Evolutionary conservation across 2,329 filamentous ascomycete species (phyloP).

Genomic region (Harringtonia aguacate): DNA sequence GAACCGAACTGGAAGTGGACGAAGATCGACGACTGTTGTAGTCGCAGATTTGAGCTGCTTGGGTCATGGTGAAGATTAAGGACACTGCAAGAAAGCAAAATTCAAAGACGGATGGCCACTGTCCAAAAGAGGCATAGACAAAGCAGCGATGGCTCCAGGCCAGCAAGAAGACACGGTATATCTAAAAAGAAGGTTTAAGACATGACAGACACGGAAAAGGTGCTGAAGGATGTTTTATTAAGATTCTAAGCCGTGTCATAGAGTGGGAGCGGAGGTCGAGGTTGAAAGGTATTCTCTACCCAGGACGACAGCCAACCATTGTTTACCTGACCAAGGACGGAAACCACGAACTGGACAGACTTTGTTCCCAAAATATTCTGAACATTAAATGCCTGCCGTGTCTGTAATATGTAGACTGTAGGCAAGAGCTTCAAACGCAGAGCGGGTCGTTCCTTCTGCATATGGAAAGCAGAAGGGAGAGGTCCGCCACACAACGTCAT

Average conservation of each 20-base stretch:
- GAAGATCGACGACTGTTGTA: not conserved
- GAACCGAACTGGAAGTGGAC: constrained; percentile 3
- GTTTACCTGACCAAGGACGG: not conserved
- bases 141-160: not conserved
- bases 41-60: not conserved
- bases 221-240: constrained; percentile 1
- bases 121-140: too few species aligned
- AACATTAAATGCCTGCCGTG: too few species aligned
- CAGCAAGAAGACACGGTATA: not conserved
- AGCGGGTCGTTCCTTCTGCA: not conserved
- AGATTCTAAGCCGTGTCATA: not conserved
- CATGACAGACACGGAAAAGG: not conserved
- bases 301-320: not conserved
- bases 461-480: not conserved
- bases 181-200: not conserved
- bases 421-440: too few species aligned
- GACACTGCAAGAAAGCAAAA: not conserved
- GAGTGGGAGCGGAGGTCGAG: not conserved
- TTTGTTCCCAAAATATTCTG: too few species aligned
- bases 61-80: not conserved
- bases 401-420: too few species aligned
- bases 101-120: too few species aligned
- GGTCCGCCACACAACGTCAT: too few species aligned
- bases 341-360: constrained; percentile 1
- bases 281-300: not conserved